phyloP scores from a whole-genome alignment of 139 green algal genomes.

The Spirogloea muscicola region DNA sequence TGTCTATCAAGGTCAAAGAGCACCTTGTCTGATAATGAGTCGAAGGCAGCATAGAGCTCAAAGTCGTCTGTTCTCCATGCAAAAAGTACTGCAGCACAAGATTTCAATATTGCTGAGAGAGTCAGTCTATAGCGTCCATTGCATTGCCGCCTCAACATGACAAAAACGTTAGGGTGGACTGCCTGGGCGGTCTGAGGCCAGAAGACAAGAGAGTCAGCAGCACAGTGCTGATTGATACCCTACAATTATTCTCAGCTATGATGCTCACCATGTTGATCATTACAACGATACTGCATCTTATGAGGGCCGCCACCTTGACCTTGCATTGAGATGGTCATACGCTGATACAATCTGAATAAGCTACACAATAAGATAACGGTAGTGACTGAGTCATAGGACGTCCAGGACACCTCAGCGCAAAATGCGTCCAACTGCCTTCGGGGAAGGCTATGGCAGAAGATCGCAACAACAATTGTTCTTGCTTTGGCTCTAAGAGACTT shows the following conservation, averaged over 20 bases:
- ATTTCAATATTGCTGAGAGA: neutral
- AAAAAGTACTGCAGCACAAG: constrained; percentile 17
- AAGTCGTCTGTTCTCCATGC: constrained; percentile 38
- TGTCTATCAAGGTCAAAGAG: too few relatives aligned
- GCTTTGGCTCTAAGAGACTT: too few relatives aligned
- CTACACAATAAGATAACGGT: too few relatives aligned
- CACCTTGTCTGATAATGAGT: constrained; percentile 38
- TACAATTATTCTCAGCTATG: neutral
- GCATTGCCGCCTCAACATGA: neutral
- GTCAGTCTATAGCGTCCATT: neutral
- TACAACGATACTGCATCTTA: constrained; percentile 19
- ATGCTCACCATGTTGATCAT: constrained; percentile 4
- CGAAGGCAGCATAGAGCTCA: constrained; percentile 38
- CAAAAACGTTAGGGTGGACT: neutral
- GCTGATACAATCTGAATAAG: too few relatives aligned
- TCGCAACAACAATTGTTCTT: too few relatives aligned
- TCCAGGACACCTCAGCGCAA: too few relatives aligned
- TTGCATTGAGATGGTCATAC: too few relatives aligned
- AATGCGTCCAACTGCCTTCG: too few relatives aligned
- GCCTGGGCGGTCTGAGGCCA: neutral
- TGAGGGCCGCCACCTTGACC: constrained; percentile 4
- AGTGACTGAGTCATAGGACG: too few relatives aligned
- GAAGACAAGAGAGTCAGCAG: neutral
- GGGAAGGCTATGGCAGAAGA: too few relatives aligned
- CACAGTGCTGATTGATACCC: neutral